Base-by-base conservation (phyloP, 768 basidiomycete species). In the Trametes maxima region DNA sequence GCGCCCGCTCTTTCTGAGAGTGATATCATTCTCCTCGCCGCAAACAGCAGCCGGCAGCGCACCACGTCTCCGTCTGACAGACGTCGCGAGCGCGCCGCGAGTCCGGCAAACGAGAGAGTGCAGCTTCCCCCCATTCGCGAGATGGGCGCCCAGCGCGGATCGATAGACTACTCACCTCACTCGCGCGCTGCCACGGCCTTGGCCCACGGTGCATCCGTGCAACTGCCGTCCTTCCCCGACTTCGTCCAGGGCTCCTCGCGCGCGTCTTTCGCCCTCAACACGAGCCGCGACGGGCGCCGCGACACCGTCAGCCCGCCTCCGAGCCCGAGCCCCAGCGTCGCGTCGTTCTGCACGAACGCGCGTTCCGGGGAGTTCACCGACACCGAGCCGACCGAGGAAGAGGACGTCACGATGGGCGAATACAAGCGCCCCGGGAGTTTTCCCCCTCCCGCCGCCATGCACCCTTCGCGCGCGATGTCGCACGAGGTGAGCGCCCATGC, bases 341-440 rank as follows among this genome's bases (percentile, higher is more conserved):
- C 45, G 13, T 63, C 60, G 28, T 51, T 49, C 19, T 54, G 39
- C 10, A 50, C 48, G 7, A 33, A 22, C 39, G 59, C 52, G 46
- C 46, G 43, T 46, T 53, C 52, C n/a, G n/a, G 33, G 2, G 39
- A 40, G 5, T 49, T 57, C 7, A 57, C 61, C 22, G 55, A 62
- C 21, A 57, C 61, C 17, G 56, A 57, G 14, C 61, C 61, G 6
- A 57, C 61, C 5, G 61, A 62, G n/a, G 60, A 61, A n/a, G 60
- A 62, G 25, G 60, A 62, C 22, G 51, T 21, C 17, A 21, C 46
- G 39, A 58, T 57, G 55, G 28, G 44, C 37, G 55, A 57, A 11
- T 14, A 22, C 25, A 14, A 57, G 50, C 56, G 44, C 47, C 17
- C 35, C 16, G 19, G 43, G 35, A 48, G 55, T 22, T 35, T 44